Evolutionary conservation across 169 alveolate genomes (phyloP).

Genomic region (Pseudocohnilembus persalinus): DNA sequence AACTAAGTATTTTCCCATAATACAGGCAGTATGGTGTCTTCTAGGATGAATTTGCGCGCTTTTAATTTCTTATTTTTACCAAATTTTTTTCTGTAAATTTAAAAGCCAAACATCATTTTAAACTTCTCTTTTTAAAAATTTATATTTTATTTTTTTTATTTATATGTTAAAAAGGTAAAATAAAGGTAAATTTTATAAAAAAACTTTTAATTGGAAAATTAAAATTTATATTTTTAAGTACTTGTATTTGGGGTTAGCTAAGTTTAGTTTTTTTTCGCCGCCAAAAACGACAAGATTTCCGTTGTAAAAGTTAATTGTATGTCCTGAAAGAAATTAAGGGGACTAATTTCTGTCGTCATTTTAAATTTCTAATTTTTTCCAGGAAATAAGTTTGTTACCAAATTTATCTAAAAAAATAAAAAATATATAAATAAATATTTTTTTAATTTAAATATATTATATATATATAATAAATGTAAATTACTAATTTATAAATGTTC

Average conservation of each 20-base stretch:
- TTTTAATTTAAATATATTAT: too few relatives aligned
- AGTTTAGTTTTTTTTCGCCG: background rate
- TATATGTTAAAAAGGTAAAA: too few relatives aligned
- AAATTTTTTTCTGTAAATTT: background rate
- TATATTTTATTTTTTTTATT: too few relatives aligned
- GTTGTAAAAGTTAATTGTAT: background rate
- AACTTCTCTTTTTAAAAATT: background rate
- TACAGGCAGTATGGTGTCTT: background rate
- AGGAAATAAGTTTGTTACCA: background rate
- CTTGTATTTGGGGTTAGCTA: background rate
- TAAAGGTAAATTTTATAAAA: too few relatives aligned
- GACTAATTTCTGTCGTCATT: background rate
- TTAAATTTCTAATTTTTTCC: background rate
- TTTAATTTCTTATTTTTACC: background rate
- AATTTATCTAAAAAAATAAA: background rate
- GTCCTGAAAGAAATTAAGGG: background rate
- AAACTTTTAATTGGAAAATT: too few relatives aligned
- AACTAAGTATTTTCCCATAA: slow-evolving; percentile 7
- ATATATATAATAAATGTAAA: too few relatives aligned
- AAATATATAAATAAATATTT: too few relatives aligned
- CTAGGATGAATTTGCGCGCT: background rate
- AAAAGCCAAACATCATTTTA: background rate
- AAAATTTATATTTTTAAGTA: too few relatives aligned
- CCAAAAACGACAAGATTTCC: background rate
- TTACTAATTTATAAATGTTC: background rate